Evolutionary conservation across 352 stramenopile genomes (phyloP), one percentile per base, ranked within the genome.

Genomic region (Lagenidium giganteum): DNA sequence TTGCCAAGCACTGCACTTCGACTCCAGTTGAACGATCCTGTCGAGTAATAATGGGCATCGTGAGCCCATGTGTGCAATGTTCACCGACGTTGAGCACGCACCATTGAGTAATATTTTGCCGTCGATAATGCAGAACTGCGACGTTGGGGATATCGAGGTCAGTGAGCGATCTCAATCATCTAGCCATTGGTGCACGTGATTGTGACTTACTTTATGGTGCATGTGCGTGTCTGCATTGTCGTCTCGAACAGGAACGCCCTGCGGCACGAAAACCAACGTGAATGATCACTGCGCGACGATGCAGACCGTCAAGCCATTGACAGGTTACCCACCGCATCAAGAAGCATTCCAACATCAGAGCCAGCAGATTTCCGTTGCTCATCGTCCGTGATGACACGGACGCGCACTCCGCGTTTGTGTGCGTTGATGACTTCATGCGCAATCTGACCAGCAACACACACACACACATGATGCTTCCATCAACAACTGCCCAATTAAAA

Each of bases 11-110:
- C 60, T 18, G 66, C 66, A 40, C 78, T 66, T 16, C 60, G 66
- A 47, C 69, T 81, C 69, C 69, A 81, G 45, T 81, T 81, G 60
- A 81, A 81, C n/a, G 69, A 81, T 13, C 68, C 67, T 76, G 23
- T n/a, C n/a, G n/a, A n/a, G n/a, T n/a, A n/a, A n/a, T n/a, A n/a
- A n/a, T n/a, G n/a, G n/a, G n/a, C n/a, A n/a, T n/a, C n/a, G n/a
- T n/a, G 24, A 22, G 17, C 20, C 13, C 23, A 9, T 23, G 22
- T 9, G 25, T 16, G 9, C 18, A 50, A 24, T 27, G 17, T 17
- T 28, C 25, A 12, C 30, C 26, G 29, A 35, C 27, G 11, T 4
- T 34, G 14, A 11, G n/a, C n/a, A n/a, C 43, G 12, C 40, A 76
- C 68, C 69, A 42, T 81, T 81, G 4, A 81, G 47, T 37, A 81